Conservation (phyloP, 768 basidiomycete species). For the Pisolithus tinctorius region DNA sequence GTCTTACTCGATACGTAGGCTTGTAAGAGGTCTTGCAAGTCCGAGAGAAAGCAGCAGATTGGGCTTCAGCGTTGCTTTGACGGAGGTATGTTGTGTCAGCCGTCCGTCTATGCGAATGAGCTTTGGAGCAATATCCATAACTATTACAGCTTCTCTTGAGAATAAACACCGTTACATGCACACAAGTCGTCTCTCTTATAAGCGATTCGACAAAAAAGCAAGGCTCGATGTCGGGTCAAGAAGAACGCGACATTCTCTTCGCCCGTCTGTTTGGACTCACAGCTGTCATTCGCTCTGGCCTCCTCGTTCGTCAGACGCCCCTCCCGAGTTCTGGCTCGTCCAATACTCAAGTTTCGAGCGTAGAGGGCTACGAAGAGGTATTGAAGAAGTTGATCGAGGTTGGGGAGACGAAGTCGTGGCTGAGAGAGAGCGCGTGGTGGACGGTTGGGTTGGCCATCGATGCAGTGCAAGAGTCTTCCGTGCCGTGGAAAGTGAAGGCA, state of each 20-base stretch:
- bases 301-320: conserved; percentile 59
- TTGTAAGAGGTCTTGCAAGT: conserved; percentile 85
- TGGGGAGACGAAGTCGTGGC: conserved; percentile 83
- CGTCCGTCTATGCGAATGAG: conserved; percentile 1
- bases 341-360: conserved; percentile 46
- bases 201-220: conserved; percentile 63
- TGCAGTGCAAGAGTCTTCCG: conserved; percentile 47
- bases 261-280: conserved; percentile 88
- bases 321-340: conserved; percentile 49
- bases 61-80: conserved; percentile 93
- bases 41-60: conserved; percentile 89
- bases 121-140: not conserved
- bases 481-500: conserved; percentile 68
- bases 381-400: conserved; percentile 57
- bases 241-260: conserved; percentile 89
- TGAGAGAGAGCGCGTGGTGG: conserved; percentile 91
- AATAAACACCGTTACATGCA: conserved; percentile 68
- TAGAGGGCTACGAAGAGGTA: conserved; percentile 51
- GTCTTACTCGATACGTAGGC: conserved; percentile 81
- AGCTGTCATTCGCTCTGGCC: conserved; percentile 77
- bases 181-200: conserved; percentile 72
- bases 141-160: conserved; percentile 64
- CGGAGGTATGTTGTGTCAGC: conserved; percentile 62
- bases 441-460: conserved; percentile 60
- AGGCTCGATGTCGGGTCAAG: conserved; percentile 79